These are phyloP conservation scores for Malus fusca DNA, from an alignment of 306 rosid genomes.

Conservation along the genomic window DNA sequence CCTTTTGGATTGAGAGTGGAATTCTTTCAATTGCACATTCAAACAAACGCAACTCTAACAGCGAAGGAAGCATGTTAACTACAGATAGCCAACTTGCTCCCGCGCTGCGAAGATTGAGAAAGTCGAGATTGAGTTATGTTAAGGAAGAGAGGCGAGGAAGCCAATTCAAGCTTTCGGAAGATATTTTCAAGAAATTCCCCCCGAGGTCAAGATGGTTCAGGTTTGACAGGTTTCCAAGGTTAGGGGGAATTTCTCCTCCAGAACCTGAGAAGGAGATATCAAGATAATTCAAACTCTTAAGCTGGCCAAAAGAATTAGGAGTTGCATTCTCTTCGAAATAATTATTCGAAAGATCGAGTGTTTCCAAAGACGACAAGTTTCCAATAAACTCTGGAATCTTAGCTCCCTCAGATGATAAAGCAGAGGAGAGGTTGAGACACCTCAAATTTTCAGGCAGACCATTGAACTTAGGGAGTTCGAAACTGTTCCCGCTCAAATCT, in stretches of 20 bases:
- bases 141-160: background rate
- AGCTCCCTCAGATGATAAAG: background rate
- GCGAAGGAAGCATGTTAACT: background rate
- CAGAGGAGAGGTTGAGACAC: background rate
- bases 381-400: too few species aligned
- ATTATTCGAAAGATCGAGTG: too few species aligned
- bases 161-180: background rate
- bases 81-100: background rate
- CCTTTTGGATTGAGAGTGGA: background rate
- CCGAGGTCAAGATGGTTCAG: background rate
- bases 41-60: too few species aligned
- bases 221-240: background rate
- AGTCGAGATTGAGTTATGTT: background rate
- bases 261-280: background rate
- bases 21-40: too few species aligned
- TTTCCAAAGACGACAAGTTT: too few species aligned
- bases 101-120: background rate
- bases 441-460: background rate
- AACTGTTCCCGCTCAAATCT: background rate
- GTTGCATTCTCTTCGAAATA: too few species aligned
- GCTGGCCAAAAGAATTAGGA: too few species aligned
- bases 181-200: too few species aligned
- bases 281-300: too few species aligned
- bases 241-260: background rate
- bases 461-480: background rate